Evolutionary conservation across 768 basidiomycete genomes (phyloP).

Genomic region (Hygrocybe coccinea): DNA sequence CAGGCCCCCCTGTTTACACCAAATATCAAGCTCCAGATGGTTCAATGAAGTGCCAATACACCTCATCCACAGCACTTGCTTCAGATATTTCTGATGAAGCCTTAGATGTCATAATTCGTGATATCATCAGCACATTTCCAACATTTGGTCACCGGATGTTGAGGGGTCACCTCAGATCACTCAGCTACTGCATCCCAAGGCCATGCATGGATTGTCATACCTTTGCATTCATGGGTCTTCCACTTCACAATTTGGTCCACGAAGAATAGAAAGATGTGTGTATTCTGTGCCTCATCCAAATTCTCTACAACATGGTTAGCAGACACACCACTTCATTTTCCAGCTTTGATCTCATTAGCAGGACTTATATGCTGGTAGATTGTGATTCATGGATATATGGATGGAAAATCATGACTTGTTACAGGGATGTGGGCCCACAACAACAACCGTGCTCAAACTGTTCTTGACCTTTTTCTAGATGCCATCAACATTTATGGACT

Average conservation of each 20-base stretch:
- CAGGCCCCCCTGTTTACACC: slow-evolving; percentile 18
- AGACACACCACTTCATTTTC: slow-evolving; percentile 8
- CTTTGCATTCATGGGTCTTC: slow-evolving; percentile 20
- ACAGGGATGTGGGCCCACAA: slow-evolving; percentile 31
- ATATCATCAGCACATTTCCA: slow-evolving; percentile 23
- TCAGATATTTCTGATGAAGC: slow-evolving; percentile 20
- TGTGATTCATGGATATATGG: slow-evolving; percentile 40
- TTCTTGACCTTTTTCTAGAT: slow-evolving; percentile 32
- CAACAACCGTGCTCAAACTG: slow-evolving; percentile 40
- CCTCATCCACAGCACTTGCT: slow-evolving; percentile 5
- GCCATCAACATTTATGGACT: slow-evolving; percentile 23
- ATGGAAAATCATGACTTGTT: slow-evolving; percentile 37
- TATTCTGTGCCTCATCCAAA: slow-evolving; percentile 35
- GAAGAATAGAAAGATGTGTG: slow-evolving; percentile 20
- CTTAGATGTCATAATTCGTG: slow-evolving; percentile 17
- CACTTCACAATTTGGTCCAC: slow-evolving; percentile 18
- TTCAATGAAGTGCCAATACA: slow-evolving; percentile 4
- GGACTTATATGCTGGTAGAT: slow-evolving; percentile 35
- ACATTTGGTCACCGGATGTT: slow-evolving; percentile 24
- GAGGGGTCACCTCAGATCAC: slow-evolving; percentile 16
- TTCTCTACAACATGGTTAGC: slow-evolving; percentile 33
- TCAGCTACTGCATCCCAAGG: slow-evolving; percentile 19
- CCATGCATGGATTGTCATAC: slow-evolving; percentile 15
- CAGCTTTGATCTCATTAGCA: slow-evolving; percentile 22
- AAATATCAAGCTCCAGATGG: slow-evolving; percentile 12